Base-by-base conservation (phyloP, 106 monocot species). In the Dendrobium huoshanense region DNA sequence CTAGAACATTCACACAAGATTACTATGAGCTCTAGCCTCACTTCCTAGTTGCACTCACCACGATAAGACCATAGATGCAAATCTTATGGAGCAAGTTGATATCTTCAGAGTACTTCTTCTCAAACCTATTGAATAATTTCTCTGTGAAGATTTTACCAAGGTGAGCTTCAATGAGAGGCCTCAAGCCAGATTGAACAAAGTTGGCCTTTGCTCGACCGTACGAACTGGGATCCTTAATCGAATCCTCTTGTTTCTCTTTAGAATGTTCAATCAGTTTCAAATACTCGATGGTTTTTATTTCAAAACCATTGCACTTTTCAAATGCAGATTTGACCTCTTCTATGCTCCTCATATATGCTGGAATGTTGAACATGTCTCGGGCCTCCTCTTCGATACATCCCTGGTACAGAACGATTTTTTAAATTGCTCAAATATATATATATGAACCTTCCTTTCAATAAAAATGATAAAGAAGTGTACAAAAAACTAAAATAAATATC, bases 311-410 rank as follows among this genome's bases (percentile, higher is more conserved):
- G 47, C 88, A 86, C 1, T 19, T 41, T 1, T 84, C 86, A 42
- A 90, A 90, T 22, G 90, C 90, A 18, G 20, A 45, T 77, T 40
- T 80, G 2, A 90, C 84, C 73, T 90, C 90, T n/a, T 84, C 86
- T 0, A 72, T 80, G 80, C 90, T 88, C 65, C 90, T 83, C 90
- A 86, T 88, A 81, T 90, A 90, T 0, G 88, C 85, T 0, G 90
- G 90, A 77, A 90, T 88, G 86, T 90, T 90, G 84, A 90, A 90
- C 18, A 29, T 84, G 80, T 88, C 90, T 31, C 86, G 40, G 20
- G 82, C 82, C 9, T 84, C 81, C 20, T 90, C 90, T 18, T 86
- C 84, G 27, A 90, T 85, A 27, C 85, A 20, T 58, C 90, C 88
- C 90, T 90, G 56, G 0, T 58, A 27, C 2, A 75, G 7, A 73